Base-by-base conservation (phyloP, 2,329 filamentous ascomycete species). In the Aspergillus brasiliensis region DNA sequence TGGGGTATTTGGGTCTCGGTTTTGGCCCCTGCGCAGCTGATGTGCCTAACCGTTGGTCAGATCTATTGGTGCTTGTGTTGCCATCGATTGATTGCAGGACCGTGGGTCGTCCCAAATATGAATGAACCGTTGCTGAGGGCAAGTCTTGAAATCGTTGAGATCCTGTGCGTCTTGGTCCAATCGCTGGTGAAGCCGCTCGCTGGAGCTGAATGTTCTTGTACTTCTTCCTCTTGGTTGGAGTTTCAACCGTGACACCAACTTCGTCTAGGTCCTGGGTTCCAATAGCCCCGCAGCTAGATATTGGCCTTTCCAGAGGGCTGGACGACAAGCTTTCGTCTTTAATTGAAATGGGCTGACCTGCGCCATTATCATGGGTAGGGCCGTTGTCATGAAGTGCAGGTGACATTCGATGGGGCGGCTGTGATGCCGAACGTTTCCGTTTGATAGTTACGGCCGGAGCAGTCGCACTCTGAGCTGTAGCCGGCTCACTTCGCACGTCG, bases 211-310 rank as follows among this genome's bases (percentile, higher is more conserved):
- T 17, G 31, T 27, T 11, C 34, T 37, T 44, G 46, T 48, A 40
- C 40, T 61, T 48, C 34, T 65, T 66, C 31, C 62, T 64, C 59
- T 75, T 77, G 11, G 80, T 85, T 54, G 78, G 71, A 66, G 81
- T 75, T 49, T 74, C 65, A 17, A 77, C 70, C 44, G 56, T 62
- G 31, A 71, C 72, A 7, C 79, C 81, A 54, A 80, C 74, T 44
- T 82, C 78, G 67, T 86, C 83, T 10, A 89, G 77, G 67, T 90
- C 87, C 53, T 89, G 79, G 56, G 85, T 89, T 54, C 87, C 86
- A 42, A 83, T 78, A 0, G 80, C 49, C 21, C 59, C 64, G 21
- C 48, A 44, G 27, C 54, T 56, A 8, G 62, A 31, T 8, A 58
- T 56, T 51, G 57, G 54, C 11, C 53, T 56, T 11, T 53, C 63